Base-by-base conservation (phyloP, 1,284 basidiomycete genomes). In the Macrocybe sp. region DNA sequence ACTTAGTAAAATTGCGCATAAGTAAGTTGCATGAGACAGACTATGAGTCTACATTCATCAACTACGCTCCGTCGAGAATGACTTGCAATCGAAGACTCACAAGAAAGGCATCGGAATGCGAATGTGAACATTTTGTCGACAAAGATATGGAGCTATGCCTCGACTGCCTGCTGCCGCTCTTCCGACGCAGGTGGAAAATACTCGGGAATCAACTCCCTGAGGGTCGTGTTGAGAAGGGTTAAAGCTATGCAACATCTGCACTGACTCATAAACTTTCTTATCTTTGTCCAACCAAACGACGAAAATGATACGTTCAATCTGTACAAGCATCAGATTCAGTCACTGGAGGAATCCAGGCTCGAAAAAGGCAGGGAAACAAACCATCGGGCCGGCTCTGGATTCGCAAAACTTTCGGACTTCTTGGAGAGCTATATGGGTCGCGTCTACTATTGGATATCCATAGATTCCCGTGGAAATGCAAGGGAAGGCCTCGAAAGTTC, bases 401-500 rank as follows among this genome's bases (percentile, higher is more conserved):
- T 88, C 84, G 36, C 83, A 64, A 51, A 83, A 82, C 35, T 70
- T 63, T 42, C 87, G 71, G 9, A 76, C 76, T 28, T 76, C 71
- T 29, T 75, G 67, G 45, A 92, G 64, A 1, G 89, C 89, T 41
- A 91, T 73, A 28, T 76, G 73, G 0, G 89, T 83, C 0, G 90
- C 90, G 52, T 79, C 79, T 40, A 67, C 63, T 36, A 90, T 78
- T 1, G 90, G 89, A 64, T 90, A 92, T 0, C 83, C 78, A 53
- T 89, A 92, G 28, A 90, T 68, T 0, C 89, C 90, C 0, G 89
- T 91, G 4, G 87, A 90, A 47, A 92, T 80, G 1, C 81, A 85
- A 7, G 85, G 84, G 54, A 92, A 91, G 1, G 88, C 89, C 86
- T 89, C 48, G 16, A 34, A 16, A 38, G 45, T 45, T 33, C 11